A percentile compares a stretch with the other conserved stretches of the same genome.
phyloP scores from a whole-genome alignment of 139 green algal genomes.

The Picochlorum sp. region DNA sequence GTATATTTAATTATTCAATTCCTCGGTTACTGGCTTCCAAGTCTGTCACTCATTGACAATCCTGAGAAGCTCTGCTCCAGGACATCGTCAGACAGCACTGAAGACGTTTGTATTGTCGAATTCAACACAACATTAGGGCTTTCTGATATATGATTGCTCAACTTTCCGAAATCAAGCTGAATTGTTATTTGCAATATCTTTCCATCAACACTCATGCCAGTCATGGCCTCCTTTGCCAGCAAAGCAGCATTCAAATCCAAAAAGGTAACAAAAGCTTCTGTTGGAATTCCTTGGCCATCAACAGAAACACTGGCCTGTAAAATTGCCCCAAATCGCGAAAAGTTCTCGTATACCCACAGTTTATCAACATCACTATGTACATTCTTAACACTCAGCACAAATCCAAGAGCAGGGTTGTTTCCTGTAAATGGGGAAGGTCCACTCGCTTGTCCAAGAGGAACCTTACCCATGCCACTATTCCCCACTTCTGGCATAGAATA shows the following conservation, averaged over 20 bases:
- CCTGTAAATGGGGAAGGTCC: too few species aligned
- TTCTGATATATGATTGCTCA: not conserved
- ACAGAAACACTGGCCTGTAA: slow-evolving; percentile 39
- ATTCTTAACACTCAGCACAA: slow-evolving; percentile 52
- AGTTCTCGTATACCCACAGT: slow-evolving; percentile 68
- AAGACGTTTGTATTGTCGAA: too few species aligned
- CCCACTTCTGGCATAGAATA: too few species aligned
- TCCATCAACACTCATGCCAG: slow-evolving; percentile 28
- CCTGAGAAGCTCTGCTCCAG: too few species aligned
- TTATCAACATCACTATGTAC: slow-evolving; percentile 39
- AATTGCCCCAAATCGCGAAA: slow-evolving; percentile 49
- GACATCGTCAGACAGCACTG: too few species aligned
- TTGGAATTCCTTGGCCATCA: slow-evolving; percentile 16
- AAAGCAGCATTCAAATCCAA: slow-evolving; percentile 16
- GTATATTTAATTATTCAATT: too few species aligned
- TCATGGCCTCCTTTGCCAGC: slow-evolving; percentile 31
- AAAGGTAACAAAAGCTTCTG: slow-evolving; percentile 61
- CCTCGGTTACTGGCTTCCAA: too few species aligned
- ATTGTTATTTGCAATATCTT: slow-evolving; percentile 36
- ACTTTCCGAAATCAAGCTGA: slow-evolving; percentile 12
- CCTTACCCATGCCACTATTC: too few species aligned
- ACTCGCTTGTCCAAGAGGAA: too few species aligned
- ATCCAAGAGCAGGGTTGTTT: not conserved
- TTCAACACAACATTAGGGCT: not conserved
- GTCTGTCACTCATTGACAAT: too few species aligned